A percentile compares a stretch with the other conserved stretches of the same genome.
Evolutionary conservation across 192 early-diverging fungal genomes (phyloP).

Genomic region (Backusella luteola): DNA sequence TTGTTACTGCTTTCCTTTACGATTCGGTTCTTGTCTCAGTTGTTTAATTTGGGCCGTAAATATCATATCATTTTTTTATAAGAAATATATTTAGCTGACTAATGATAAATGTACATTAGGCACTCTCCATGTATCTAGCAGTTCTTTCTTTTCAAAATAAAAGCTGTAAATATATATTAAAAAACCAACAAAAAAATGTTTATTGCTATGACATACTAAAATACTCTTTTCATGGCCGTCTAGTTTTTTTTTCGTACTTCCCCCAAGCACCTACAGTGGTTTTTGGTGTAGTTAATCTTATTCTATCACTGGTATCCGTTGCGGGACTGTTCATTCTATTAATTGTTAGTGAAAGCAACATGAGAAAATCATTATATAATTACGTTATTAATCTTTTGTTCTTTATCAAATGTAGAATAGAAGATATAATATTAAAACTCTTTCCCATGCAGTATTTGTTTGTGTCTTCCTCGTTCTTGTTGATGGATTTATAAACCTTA

Average conservation of each 20-base stretch:
- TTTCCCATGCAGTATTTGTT: constrained; percentile 23
- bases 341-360: not conserved
- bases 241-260: constrained; percentile 17
- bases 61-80: not conserved
- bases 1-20: not conserved
- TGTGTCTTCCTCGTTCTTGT: constrained; percentile 21
- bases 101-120: constrained; percentile 2
- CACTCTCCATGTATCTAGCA: constrained; percentile 33
- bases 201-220: not conserved
- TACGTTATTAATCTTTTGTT: not conserved
- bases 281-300: constrained; percentile 16
- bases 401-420: constrained; percentile 17
- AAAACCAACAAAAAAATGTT: too few species aligned
- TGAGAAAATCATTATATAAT: not conserved
- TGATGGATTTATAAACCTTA: constrained; percentile 34
- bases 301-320: constrained; percentile 9
- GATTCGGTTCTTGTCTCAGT: not conserved
- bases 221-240: not conserved
- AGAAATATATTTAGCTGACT: not conserved
- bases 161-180: constrained; percentile 20
- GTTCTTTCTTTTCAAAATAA: constrained; percentile 29
- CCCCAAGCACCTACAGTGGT: not conserved
- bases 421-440: constrained; percentile 8
- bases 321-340: not conserved
- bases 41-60: not conserved